Percentiles rank a stretch among this genome's conserved stretches.
These are phyloP conservation scores for Solanum chacoense DNA, from an alignment of 305 asterid genomes.

Conservation along the genomic window DNA sequence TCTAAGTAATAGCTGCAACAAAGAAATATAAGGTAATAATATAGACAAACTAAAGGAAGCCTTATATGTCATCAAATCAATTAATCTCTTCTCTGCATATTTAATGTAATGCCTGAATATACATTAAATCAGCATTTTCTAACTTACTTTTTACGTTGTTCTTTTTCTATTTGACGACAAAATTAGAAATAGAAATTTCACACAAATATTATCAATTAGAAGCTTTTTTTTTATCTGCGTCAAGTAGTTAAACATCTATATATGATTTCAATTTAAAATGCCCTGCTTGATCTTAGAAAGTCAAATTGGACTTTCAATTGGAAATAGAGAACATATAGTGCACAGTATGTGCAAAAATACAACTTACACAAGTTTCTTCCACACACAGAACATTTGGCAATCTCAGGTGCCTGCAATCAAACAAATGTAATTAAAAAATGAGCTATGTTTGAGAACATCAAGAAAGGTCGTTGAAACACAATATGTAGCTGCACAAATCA, in stretches of 20 bases:
- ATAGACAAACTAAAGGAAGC: not conserved
- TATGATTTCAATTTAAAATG: not conserved
- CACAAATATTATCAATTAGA: not conserved
- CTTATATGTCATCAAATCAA: not conserved
- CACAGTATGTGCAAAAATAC: not conserved
- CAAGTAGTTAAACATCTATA: not conserved
- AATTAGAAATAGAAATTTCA: not conserved
- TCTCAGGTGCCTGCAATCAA: slow-evolving; percentile 62
- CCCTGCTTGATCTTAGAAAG: not conserved
- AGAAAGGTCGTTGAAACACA: slow-evolving; percentile 4
- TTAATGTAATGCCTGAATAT: not conserved
- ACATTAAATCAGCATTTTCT: not conserved
- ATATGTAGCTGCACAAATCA: not conserved
- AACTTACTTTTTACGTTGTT: not conserved
- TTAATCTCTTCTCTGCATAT: not conserved
- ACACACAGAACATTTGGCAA: slow-evolving; percentile 68
- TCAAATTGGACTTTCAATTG: not conserved
- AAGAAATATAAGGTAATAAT: slow-evolving; percentile 5
- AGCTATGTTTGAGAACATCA: not conserved
- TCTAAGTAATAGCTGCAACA: slow-evolving; percentile 59
- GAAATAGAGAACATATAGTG: not conserved
- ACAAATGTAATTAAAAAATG: slow-evolving; percentile 11
- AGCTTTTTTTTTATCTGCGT: not conserved
- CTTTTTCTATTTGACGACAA: not conserved
- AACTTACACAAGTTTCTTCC: slow-evolving; percentile 80